Evolutionary conservation across 1,139 yeast genomes (phyloP).

Genomic region (Wickerhamomyces sp.): DNA sequence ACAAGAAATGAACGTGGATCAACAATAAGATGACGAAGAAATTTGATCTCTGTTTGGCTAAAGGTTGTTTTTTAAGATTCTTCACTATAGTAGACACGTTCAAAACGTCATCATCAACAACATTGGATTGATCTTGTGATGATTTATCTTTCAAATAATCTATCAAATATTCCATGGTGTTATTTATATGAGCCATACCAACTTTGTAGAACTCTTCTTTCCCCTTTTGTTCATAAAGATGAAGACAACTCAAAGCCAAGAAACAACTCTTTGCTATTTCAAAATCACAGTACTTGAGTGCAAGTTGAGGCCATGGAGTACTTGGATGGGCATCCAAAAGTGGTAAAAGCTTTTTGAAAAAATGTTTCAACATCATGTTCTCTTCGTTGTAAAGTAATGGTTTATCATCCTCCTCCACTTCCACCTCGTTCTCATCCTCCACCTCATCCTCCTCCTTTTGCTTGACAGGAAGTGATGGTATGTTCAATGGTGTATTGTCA

Average conservation of each 20-base stretch:
- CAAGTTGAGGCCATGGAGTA: slow-evolving; percentile 54
- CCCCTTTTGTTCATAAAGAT: slow-evolving; percentile 46
- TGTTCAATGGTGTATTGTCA: too few relatives aligned
- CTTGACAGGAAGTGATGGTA: too few relatives aligned
- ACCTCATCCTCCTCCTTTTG: slow-evolving; percentile 1
- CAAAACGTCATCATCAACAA: slow-evolving; percentile 11
- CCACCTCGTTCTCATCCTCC: slow-evolving; percentile 5
- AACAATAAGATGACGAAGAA: slow-evolving; percentile 45
- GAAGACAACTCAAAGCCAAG: slow-evolving; percentile 47
- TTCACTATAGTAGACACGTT: slow-evolving; percentile 29
- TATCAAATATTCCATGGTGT: slow-evolving; percentile 46
- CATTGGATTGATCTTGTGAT: slow-evolving; percentile 4
- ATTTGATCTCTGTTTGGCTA: slow-evolving; percentile 34
- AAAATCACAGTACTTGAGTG: slow-evolving; percentile 48
- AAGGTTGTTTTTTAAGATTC: slow-evolving; percentile 30
- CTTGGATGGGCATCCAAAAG: slow-evolving; percentile 51
- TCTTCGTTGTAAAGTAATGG: slow-evolving; percentile 36
- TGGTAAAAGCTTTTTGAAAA: slow-evolving; percentile 46
- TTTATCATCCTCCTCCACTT: slow-evolving; percentile 7
- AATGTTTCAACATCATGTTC: slow-evolving; percentile 45
- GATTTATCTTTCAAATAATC: slow-evolving; percentile 28
- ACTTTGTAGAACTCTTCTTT: slow-evolving; percentile 43
- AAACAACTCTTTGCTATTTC: slow-evolving; percentile 52
- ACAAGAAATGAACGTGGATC: slow-evolving; percentile 46
- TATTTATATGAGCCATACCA: slow-evolving; percentile 47